A percentile compares a stretch with the other conserved stretches of the same genome.
phyloP scores from a whole-genome alignment of 75 land plant genomes.

The Adiantum capillusveneris region DNA sequence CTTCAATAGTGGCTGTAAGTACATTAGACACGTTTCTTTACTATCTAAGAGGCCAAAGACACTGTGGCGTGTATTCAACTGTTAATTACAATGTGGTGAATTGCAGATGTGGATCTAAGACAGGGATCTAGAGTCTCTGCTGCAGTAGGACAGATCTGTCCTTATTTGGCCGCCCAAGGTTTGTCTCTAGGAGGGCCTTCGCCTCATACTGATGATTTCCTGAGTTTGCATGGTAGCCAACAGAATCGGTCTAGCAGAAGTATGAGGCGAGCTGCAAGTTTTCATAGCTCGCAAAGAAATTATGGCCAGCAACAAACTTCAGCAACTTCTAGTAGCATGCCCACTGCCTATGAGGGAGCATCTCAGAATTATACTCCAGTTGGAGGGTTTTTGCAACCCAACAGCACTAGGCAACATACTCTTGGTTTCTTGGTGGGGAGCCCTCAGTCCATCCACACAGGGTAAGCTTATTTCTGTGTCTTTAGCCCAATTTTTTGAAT shows the following conservation, averaged over 20 bases:
- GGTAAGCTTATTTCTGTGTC: not conserved
- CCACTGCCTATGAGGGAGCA: not conserved
- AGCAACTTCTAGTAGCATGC: not conserved
- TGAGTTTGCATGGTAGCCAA: not conserved
- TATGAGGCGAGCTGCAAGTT: not conserved
- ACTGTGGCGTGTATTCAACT: not conserved
- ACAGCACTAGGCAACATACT: not conserved
- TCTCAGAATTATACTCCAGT: not conserved
- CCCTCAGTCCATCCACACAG: not conserved
- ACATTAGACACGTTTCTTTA: not conserved
- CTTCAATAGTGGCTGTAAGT: not conserved
- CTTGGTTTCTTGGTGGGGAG: not conserved
- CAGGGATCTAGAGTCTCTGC: not conserved
- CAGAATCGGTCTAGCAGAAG: not conserved
- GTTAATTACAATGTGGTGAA: no score
- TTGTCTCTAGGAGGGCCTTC: not conserved
- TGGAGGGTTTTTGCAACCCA: not conserved
- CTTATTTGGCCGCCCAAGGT: not conserved
- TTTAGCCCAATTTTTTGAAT: no score
- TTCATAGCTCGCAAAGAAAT: not conserved
- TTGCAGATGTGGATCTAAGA: not conserved
- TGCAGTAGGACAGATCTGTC: not conserved
- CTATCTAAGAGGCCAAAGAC: not conserved
- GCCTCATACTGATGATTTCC: not conserved
- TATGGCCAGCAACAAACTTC: conserved; percentile 1